Conservation (phyloP, 257 asterid genomes). For the Lantana camara region DNA sequence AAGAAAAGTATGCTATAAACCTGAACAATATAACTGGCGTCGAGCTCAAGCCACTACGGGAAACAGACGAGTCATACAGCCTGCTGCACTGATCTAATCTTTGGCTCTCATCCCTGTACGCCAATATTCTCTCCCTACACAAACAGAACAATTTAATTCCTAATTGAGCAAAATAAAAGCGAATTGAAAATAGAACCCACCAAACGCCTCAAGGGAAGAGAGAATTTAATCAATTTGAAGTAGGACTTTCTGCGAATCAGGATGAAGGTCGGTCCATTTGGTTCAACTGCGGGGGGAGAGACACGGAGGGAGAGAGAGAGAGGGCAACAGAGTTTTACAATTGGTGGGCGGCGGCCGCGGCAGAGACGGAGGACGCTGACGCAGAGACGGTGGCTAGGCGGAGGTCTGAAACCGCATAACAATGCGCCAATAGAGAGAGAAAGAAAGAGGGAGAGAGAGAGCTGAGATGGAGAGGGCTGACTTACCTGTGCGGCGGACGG, state of each 20-base stretch:
- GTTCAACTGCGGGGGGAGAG: too few relatives aligned
- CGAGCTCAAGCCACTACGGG: slow-evolving; percentile 80
- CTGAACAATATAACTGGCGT: slow-evolving; percentile 84
- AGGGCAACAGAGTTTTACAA: too few relatives aligned
- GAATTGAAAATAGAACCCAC: neutral
- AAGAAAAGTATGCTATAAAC: slow-evolving; percentile 29
- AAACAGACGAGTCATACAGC: slow-evolving; percentile 82
- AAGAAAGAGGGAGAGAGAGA: too few relatives aligned
- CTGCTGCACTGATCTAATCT: slow-evolving; percentile 89
- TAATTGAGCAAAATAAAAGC: slow-evolving; percentile 3
- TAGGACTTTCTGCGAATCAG: slow-evolving; percentile 85
- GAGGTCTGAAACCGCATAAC: too few relatives aligned
- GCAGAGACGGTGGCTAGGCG: too few relatives aligned
- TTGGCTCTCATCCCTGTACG: slow-evolving; percentile 89
- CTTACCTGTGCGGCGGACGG: too few relatives aligned
- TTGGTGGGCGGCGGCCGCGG: too few relatives aligned
- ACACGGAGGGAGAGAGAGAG: too few relatives aligned
- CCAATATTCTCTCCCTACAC: slow-evolving; percentile 85
- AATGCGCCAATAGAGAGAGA: too few relatives aligned
- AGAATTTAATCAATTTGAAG: slow-evolving; percentile 75
- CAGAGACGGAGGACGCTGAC: too few relatives aligned
- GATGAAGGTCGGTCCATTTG: slow-evolving; percentile 97
- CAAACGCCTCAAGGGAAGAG: neutral
- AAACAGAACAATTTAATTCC: slow-evolving; percentile 22
- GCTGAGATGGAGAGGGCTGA: too few relatives aligned